Evolutionary conservation across 805 yeast species (phyloP).

Genomic region (Metschnikowia amazonensis): DNA sequence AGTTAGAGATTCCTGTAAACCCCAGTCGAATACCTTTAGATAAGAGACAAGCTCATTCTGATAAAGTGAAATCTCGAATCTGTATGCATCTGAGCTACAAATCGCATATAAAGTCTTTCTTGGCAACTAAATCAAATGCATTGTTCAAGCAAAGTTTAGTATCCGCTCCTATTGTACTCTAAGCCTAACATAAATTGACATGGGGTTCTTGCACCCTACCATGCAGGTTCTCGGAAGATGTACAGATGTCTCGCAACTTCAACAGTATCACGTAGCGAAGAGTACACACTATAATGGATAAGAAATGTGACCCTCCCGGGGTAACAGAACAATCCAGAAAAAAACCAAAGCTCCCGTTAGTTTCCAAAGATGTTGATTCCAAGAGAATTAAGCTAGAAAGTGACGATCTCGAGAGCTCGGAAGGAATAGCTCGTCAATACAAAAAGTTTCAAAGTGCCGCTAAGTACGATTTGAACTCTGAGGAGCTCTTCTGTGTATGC

Average conservation of each 20-base stretch:
- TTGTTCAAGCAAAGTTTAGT: too few relatives aligned
- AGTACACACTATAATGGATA: neutral
- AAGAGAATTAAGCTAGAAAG: conserved; percentile 11
- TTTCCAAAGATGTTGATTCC: conserved; percentile 8
- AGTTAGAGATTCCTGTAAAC: too few relatives aligned
- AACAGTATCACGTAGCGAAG: neutral
- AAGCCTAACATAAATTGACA: too few relatives aligned
- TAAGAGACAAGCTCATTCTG: too few relatives aligned
- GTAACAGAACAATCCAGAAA: conserved; percentile 6
- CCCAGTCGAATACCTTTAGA: too few relatives aligned
- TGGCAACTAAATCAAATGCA: too few relatives aligned
- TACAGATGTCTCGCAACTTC: neutral
- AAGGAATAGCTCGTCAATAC: conserved; percentile 35
- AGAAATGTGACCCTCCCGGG: neutral
- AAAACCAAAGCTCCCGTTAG: conserved; percentile 16
- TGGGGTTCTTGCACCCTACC: too few relatives aligned
- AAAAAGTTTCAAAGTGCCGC: conserved; percentile 34
- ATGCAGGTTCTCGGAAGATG: too few relatives aligned
- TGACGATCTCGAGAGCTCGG: conserved; percentile 24
- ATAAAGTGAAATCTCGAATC: too few relatives aligned
- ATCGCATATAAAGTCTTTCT: too few relatives aligned
- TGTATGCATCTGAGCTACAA: too few relatives aligned
- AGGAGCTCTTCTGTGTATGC: conserved; percentile 74
- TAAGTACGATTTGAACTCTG: conserved; percentile 47
- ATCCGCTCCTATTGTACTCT: too few relatives aligned